Base-by-base conservation (phyloP, 2,329 filamentous ascomycete genomes). In the Colletotrichum sp. region DNA sequence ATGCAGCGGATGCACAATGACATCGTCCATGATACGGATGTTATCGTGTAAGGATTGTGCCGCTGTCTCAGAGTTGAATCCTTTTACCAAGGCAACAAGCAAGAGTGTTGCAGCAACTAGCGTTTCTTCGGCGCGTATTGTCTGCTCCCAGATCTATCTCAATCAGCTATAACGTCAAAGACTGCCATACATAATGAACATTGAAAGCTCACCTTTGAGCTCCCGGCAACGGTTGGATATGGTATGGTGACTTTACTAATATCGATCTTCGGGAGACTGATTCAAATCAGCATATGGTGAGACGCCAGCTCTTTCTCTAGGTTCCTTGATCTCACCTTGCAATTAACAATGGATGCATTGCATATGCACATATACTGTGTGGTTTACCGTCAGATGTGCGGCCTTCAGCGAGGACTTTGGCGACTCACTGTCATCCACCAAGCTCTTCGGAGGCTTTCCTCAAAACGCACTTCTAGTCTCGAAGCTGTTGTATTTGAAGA, bases 371-470 rank as follows among this genome's bases (percentile, higher is more conserved):
- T 16, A 2, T 66, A 52, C 63, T 66, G n/a, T 25, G 5, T 25
- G 13, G 11, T 30, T 15, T 11, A 1, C 28, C 11, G 19, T 61
- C 4, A 61, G 28, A n/a, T 61, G 16, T 30, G 15, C 27, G 1
- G 28, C 12, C 30, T 30, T n/a, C 13, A 22, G 36, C 15, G 1
- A 27, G 16, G 8, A 8, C 34, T 19, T 9, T 30, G 19, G 59
- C 19, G 7, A 16, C 63, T 28, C 25, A 66, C 63, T 28, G 63
- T 6, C 16, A 66, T 48, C 63, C 63, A 66, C 63, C 63, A 66
- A 16, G 36, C 36, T 39, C 36, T 48, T 28, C 27, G 36, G 15
- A 66, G 22, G 13, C 19, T 32, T 25, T 30, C 25, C 15, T 27
- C 36, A 66, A 66, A 66, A 4, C 59, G 59, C 13, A n/a, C 28